phyloP scores from a whole-genome alignment of 139 green algal genomes.

The Chlamydomonas schloesseri region DNA sequence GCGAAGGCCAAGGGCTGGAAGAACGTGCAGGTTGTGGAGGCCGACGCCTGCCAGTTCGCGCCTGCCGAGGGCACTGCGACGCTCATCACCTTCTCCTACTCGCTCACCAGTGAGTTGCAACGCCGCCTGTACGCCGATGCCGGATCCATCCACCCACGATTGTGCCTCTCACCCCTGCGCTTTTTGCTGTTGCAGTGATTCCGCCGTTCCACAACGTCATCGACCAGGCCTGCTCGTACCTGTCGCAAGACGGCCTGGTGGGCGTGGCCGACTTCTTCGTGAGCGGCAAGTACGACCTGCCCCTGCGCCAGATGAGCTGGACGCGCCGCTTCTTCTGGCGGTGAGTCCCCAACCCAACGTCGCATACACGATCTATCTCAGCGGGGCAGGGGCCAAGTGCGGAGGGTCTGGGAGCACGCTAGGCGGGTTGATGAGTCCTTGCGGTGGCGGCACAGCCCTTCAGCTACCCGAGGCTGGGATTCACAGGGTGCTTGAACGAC shows the following conservation, averaged over 20 bases:
- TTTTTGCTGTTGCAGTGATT: constrained; percentile 85
- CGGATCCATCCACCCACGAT: not conserved
- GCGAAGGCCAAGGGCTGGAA: constrained; percentile 86
- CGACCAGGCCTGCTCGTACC: constrained; percentile 87
- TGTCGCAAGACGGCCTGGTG: constrained; percentile 87
- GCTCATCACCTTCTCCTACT: constrained; percentile 99
- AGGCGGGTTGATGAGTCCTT: no score
- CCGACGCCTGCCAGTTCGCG: constrained; percentile 90
- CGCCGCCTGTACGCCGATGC: no score
- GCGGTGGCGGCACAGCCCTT: no score
- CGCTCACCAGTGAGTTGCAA: constrained; percentile 80
- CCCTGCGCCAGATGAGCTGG: constrained; percentile 93
- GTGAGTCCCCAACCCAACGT: constrained; percentile 49
- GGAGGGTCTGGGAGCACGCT: no score
- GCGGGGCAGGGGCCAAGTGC: not conserved
- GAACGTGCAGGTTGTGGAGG: constrained; percentile 96
- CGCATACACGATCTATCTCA: no score
- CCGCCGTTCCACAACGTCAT: constrained; percentile 95
- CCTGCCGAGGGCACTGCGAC: constrained; percentile 75
- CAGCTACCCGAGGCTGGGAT: no score
- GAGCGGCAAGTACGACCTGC: constrained; percentile 92
- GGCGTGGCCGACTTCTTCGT: constrained; percentile 96
- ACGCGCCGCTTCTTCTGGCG: constrained; percentile 95
- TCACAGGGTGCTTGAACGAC: no score
- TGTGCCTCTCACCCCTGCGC: not conserved